Conservation (phyloP, 371 early-diverging fungal species). For the Polyrhizophydium stewartii region DNA sequence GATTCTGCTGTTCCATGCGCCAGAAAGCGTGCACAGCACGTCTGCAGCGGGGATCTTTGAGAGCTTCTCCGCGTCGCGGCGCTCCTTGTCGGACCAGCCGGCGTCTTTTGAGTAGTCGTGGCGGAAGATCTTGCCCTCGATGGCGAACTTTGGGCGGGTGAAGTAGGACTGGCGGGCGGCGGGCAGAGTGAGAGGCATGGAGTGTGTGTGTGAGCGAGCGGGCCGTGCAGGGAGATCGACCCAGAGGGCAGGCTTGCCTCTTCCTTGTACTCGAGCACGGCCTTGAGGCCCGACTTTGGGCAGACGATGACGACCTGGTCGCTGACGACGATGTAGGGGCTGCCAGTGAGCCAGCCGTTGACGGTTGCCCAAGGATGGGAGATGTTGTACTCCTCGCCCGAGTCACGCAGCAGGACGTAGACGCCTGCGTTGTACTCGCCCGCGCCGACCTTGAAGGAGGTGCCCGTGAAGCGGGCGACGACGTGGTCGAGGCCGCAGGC, state of each 20-base stretch:
- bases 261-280: slow-evolving; percentile 85
- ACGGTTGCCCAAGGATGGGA: slow-evolving; percentile 91
- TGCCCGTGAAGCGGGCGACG: slow-evolving; percentile 81
- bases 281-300: slow-evolving; percentile 65
- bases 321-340: slow-evolving; percentile 84
- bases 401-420: slow-evolving; percentile 42
- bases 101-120: slow-evolving; percentile 39
- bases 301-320: slow-evolving; percentile 77
- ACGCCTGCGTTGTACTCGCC: slow-evolving; percentile 51
- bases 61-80: slow-evolving; percentile 29
- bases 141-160: slow-evolving; percentile 74
- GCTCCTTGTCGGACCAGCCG: slow-evolving; percentile 20
- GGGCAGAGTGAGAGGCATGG: not conserved
- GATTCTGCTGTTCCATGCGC: slow-evolving; percentile 58
- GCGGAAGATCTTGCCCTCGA: slow-evolving; percentile 72
- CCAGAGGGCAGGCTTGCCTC: slow-evolving; percentile 69
- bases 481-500: slow-evolving; percentile 83
- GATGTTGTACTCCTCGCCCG: slow-evolving; percentile 74
- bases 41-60: slow-evolving; percentile 38
- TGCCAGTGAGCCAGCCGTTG: slow-evolving; percentile 85
- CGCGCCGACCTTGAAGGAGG: slow-evolving; percentile 62
- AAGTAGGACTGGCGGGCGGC: slow-evolving; percentile 74
- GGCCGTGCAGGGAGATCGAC: not conserved
- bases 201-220: not conserved
- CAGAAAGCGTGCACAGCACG: slow-evolving; percentile 50